A percentile compares a stretch with the other conserved stretches of the same genome.
phyloP scores from a whole-genome alignment of 208 protist species.

The Trypanosoma grayi region DNA sequence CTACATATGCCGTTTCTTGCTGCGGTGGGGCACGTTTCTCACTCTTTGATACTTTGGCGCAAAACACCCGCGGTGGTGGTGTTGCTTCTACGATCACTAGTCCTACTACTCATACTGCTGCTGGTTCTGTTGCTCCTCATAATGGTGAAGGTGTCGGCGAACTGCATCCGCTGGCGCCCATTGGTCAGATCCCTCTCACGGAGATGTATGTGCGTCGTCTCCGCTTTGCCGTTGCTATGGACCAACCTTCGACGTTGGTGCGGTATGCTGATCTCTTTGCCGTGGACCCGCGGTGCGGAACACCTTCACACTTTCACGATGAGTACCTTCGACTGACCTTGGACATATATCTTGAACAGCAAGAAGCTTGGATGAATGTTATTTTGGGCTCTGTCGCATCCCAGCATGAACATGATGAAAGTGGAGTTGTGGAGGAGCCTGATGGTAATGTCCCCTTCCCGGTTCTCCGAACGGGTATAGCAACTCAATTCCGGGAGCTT shows the following conservation, averaged over 20 bases:
- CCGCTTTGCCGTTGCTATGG: slow-evolving; percentile 77
- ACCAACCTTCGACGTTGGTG: slow-evolving; percentile 66
- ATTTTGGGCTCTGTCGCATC: slow-evolving; percentile 39
- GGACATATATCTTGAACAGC: slow-evolving; percentile 68
- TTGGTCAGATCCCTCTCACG: slow-evolving; percentile 58
- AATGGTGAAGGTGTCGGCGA: too few relatives aligned
- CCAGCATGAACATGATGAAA: slow-evolving; percentile 39
- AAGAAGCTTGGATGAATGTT: slow-evolving; percentile 54
- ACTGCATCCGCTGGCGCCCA: slow-evolving; percentile 29
- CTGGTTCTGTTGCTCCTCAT: too few relatives aligned
- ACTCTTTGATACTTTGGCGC: slow-evolving; percentile 36
- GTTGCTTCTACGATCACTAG: not conserved
- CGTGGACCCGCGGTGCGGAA: slow-evolving; percentile 46
- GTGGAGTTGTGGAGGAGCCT: slow-evolving; percentile 56
- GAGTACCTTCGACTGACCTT: slow-evolving; percentile 70
- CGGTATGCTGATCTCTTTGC: slow-evolving; percentile 47
- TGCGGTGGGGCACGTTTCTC: slow-evolving; percentile 64
- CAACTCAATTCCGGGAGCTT: slow-evolving; percentile 27
- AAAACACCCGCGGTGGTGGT: not conserved
- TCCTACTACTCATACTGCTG: too few relatives aligned
- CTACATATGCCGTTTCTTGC: slow-evolving; percentile 77
- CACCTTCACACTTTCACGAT: slow-evolving; percentile 77
- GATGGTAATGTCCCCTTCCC: slow-evolving; percentile 65
- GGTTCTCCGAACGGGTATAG: slow-evolving; percentile 43
- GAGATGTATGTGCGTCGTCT: slow-evolving; percentile 60